Conservation (phyloP, 345 rosid genomes). For the Salix koriyanagi region DNA sequence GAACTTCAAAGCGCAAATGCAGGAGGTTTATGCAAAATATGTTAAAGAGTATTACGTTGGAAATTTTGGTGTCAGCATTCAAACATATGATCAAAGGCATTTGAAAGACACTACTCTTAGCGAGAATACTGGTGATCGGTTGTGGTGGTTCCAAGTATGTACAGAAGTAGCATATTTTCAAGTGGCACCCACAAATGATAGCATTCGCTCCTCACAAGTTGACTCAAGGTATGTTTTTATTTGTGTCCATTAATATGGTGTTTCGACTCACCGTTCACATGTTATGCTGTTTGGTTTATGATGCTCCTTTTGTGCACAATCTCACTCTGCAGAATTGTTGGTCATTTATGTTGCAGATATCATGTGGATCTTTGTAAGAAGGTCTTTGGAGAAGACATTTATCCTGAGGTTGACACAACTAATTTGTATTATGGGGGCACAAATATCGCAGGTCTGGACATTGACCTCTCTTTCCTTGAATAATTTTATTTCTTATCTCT, state of each 20-base stretch:
- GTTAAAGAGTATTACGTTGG: slow-evolving; percentile 54
- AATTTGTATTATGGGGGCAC: slow-evolving; percentile 80
- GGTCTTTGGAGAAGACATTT: slow-evolving; percentile 59
- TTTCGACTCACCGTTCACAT: too few relatives aligned
- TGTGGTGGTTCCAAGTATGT: slow-evolving; percentile 98
- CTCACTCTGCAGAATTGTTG: too few relatives aligned
- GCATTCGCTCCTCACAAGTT: slow-evolving; percentile 76
- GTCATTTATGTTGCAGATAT: slow-evolving; percentile 38
- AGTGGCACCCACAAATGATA: slow-evolving; percentile 80
- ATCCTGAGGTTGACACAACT: slow-evolving; percentile 71
- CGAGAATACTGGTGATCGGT: slow-evolving; percentile 34
- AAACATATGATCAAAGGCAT: slow-evolving; percentile 53
- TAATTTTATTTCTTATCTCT: background rate
- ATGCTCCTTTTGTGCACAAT: too few relatives aligned
- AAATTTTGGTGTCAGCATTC: slow-evolving; percentile 35
- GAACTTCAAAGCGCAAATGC: slow-evolving; percentile 7
- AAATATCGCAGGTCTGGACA: slow-evolving; percentile 55
- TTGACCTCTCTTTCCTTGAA: slow-evolving; percentile 11
- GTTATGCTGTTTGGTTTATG: too few relatives aligned
- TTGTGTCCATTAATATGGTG: too few relatives aligned
- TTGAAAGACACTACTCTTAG: slow-evolving; percentile 42
- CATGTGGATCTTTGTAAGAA: slow-evolving; percentile 84
- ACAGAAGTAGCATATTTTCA: slow-evolving; percentile 88
- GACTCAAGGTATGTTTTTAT: slow-evolving; percentile 46
- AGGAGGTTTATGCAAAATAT: slow-evolving; percentile 70